Conservation (phyloP, 495 filamentous ascomycete species). For the Daldinia vernicosa region DNA sequence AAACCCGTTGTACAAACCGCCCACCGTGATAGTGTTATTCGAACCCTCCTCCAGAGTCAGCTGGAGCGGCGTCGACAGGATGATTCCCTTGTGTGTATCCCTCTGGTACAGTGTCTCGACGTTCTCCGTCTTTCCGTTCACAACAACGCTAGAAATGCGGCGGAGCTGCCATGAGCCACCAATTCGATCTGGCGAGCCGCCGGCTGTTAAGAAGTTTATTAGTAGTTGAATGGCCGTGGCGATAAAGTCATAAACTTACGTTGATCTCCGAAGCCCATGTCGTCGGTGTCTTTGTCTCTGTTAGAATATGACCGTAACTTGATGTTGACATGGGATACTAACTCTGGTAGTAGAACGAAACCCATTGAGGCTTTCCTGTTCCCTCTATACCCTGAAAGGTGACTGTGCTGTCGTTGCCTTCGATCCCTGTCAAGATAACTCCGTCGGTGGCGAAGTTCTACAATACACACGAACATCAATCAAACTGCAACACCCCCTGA, state of each 20-base stretch:
- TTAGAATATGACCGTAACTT: conserved; percentile 11
- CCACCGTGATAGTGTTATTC: conserved; percentile 55
- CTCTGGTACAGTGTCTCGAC: conserved; percentile 54
- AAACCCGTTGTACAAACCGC: conserved; percentile 53
- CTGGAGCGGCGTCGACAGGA: conserved; percentile 53
- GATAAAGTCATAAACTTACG: conserved; percentile 36
- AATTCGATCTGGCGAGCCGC: conserved; percentile 53
- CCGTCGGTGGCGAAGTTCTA: conserved; percentile 58
- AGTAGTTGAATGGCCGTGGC: not conserved
- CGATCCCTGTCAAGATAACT: conserved; percentile 57
- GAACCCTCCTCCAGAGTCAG: conserved; percentile 49
- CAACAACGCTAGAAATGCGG: conserved; percentile 54
- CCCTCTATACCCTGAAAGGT: conserved; percentile 60
- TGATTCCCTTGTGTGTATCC: conserved; percentile 58
- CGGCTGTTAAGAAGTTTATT: conserved; percentile 26
- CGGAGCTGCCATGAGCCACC: conserved; percentile 55
- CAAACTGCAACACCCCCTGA: not conserved
- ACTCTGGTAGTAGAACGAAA: conserved; percentile 64
- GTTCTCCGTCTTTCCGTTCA: conserved; percentile 49
- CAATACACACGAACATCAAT: not conserved
- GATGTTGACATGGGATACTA: conserved; percentile 5
- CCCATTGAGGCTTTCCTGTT: conserved; percentile 61
- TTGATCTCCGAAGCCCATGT: conserved; percentile 57
- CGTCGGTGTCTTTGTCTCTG: conserved; percentile 45
- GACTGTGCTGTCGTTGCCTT: conserved; percentile 61